Percentiles rank a stretch among this genome's conserved stretches.
Evolutionary conservation across 768 basidiomycete genomes (phyloP).

Genomic region (Gyrodon lividus): DNA sequence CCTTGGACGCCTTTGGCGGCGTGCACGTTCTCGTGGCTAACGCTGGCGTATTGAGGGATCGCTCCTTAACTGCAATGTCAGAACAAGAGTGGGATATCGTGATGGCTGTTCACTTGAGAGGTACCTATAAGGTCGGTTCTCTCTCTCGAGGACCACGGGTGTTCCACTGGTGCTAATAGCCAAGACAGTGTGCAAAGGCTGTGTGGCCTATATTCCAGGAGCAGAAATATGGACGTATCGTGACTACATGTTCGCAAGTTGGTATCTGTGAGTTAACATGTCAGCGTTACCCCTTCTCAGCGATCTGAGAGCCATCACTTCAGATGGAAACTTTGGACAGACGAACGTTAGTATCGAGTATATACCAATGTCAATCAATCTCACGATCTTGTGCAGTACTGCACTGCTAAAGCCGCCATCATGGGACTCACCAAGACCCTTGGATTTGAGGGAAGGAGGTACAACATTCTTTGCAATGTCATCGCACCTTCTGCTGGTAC

Average conservation of each 20-base stretch:
- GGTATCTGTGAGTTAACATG: slow-evolving; percentile 74
- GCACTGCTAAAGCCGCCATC: slow-evolving; percentile 90
- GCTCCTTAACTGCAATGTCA: slow-evolving; percentile 85
- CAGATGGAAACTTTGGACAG: slow-evolving; percentile 95
- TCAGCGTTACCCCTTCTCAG: not conserved
- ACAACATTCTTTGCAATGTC: slow-evolving; percentile 85
- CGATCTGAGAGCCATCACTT: not conserved
- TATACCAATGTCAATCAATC: not conserved
- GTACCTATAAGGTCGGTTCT: slow-evolving; percentile 75
- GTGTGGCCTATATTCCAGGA: slow-evolving; percentile 97
- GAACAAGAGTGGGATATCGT: slow-evolving; percentile 95
- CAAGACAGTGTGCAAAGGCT: slow-evolving; percentile 79
- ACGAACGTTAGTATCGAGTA: slow-evolving; percentile 56
- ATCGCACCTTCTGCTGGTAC: slow-evolving; percentile 89
- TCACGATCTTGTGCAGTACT: slow-evolving; percentile 52
- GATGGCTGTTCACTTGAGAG: slow-evolving; percentile 82
- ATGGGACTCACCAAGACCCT: slow-evolving; percentile 88
- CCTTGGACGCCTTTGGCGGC: slow-evolving; percentile 81
- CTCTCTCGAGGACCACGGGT: not conserved
- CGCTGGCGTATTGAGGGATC: slow-evolving; percentile 92
- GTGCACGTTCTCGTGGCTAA: slow-evolving; percentile 91
- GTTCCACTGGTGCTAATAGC: slow-evolving; percentile 1
- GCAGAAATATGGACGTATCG: slow-evolving; percentile 93
- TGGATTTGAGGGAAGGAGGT: slow-evolving; percentile 88
- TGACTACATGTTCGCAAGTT: slow-evolving; percentile 91